Conservation (phyloP, 2,329 filamentous ascomycete species). For the Aspergillus sp. region DNA sequence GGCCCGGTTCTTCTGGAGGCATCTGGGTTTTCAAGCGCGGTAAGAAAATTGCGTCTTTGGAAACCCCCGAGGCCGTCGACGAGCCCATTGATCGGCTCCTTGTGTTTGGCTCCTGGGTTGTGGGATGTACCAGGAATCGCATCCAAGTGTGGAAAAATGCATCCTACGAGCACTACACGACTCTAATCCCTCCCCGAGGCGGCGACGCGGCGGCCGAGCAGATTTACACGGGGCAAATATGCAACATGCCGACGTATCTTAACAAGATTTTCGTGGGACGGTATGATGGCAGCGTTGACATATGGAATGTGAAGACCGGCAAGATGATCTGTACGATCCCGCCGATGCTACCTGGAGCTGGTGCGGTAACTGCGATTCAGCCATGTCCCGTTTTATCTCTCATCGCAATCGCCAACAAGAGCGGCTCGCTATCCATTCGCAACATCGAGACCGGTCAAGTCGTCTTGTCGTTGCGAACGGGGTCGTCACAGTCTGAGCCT, state of each 20-base stretch:
- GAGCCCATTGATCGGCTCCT: conserved; percentile 75
- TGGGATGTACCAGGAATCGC: conserved; percentile 71
- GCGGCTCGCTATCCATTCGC: conserved; percentile 74
- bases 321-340: conserved; percentile 89
- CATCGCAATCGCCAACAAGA: conserved; percentile 81
- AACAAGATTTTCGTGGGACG: conserved; percentile 94
- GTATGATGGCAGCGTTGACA: conserved; percentile 84
- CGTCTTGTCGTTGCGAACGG: conserved; percentile 66
- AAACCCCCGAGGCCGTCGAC: conserved; percentile 59
- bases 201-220: conserved; percentile 58
- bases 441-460: conserved; percentile 77
- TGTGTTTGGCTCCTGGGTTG: conserved; percentile 86
- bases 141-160: conserved; percentile 87
- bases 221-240: conserved; percentile 73
- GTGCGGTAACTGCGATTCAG: conserved; percentile 81
- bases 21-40: conserved; percentile 92
- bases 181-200: conserved; percentile 61
- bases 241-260: conserved; percentile 88
- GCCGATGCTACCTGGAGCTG: conserved; percentile 68
- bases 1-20: conserved; percentile 51
- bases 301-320: conserved; percentile 93
- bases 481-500: conserved; percentile 57
- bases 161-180: conserved; percentile 86
- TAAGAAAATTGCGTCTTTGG: conserved; percentile 74
- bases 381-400: conserved; percentile 80